phyloP scores from a whole-genome alignment of 306 rosid species.

The Biancaea sappan region DNA sequence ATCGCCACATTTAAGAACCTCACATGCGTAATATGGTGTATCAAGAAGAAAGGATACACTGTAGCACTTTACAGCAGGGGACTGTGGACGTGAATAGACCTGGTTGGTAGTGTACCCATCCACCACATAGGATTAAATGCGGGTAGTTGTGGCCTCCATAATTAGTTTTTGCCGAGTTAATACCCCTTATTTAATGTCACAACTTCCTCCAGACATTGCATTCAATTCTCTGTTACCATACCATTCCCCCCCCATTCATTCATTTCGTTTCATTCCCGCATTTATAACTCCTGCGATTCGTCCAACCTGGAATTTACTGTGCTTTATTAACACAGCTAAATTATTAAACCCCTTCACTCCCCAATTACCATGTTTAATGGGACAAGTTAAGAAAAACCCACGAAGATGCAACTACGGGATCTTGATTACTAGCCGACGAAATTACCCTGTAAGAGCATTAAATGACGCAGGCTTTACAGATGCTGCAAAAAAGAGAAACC shows the following conservation, averaged over 20 bases:
- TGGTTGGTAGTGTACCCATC: conserved; percentile 36
- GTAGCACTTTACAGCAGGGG: too few species aligned
- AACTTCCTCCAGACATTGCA: conserved; percentile 7
- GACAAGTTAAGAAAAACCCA: background rate
- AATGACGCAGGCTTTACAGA: background rate
- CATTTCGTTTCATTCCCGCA: background rate
- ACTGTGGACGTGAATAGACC: conserved; percentile 6
- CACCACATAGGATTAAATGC: conserved; percentile 35
- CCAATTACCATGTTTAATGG: too few species aligned
- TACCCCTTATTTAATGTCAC: conserved; percentile 24
- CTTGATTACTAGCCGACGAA: background rate
- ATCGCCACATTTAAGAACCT: background rate
- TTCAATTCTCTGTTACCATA: conserved; percentile 14
- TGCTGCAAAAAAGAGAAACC: background rate
- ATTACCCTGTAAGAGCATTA: background rate
- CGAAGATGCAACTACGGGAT: background rate
- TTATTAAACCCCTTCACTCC: too few species aligned
- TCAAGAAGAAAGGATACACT: too few species aligned
- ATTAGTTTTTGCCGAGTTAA: background rate
- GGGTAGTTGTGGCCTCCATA: conserved; percentile 28
- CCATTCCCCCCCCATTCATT: too few species aligned
- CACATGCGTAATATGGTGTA: background rate
- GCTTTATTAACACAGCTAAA: too few species aligned
- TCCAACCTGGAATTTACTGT: too few species aligned
- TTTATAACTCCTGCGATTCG: background rate